Base-by-base conservation (phyloP, 2,329 filamentous ascomycete species). In the Penicillium paneum region DNA sequence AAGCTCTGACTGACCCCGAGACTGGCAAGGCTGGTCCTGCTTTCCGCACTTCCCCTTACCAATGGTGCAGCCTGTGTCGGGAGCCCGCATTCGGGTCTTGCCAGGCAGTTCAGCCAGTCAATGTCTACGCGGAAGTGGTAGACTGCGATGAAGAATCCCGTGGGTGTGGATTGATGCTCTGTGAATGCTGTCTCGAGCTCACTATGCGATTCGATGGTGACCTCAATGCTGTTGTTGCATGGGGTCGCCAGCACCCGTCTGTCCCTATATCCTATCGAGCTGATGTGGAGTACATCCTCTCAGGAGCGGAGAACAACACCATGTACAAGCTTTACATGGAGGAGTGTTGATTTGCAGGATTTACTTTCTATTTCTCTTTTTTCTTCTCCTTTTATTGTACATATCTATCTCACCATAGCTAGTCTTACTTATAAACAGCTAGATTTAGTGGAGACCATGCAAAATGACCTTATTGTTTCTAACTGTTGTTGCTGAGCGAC, bases 41-140 rank as follows among this genome's bases (percentile, higher is more conserved):
- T 8, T 42, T 50, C 11, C 39, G 53, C 26, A 55, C 5, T 12
- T 8, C 67, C 26, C 38, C 53, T 29, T 53, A 63, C 12, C 17
- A 58, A 6, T 78, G 73, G 71, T 79, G 78, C 57, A 65, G 66
- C 4, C 44, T 80, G 1, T 79, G 78, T 48, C 68, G 70, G 3
- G 63, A 63, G 11, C 68, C 74, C 1, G 77, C 75, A 0, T 67
- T 66, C 3, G 73, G 70, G 35, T 61, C 61, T 19, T 79, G 76
- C 49, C 42, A 55, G 5, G 53, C 53, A 0, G 28, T 44, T 5
- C 60, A 67, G n/a, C 19, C 24, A 0, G 24, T 57, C 0, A 49
- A 56, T 36, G 51, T n/a, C 12, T 24, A 45, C 5, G 49, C 32
- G 0, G 39, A 28, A 4, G 31, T 35, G 6, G 34, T 51, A 17